Evolutionary conservation across 2,329 filamentous ascomycete genomes (phyloP).

Genomic region (Lachnellula hyalina): DNA sequence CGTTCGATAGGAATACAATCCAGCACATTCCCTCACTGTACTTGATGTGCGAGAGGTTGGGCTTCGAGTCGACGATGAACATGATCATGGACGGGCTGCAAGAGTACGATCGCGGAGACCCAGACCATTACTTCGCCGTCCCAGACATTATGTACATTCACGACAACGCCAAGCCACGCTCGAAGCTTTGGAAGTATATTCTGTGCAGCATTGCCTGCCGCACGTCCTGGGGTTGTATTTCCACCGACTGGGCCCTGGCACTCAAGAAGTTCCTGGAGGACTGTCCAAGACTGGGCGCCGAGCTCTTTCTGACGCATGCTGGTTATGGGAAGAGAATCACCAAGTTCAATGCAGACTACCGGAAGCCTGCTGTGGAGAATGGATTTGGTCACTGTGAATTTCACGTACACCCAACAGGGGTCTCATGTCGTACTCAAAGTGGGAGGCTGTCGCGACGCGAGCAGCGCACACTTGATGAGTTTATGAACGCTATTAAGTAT

Average conservation of each 20-base stretch:
- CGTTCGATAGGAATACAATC: not conserved
- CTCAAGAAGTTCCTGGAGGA: not conserved
- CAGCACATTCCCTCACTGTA: not conserved
- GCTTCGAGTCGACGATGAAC: not conserved
- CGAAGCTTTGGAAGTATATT: not conserved
- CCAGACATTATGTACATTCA: not conserved
- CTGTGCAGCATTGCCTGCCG: not conserved
- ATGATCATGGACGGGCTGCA: not conserved
- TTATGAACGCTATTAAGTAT: too few relatives aligned
- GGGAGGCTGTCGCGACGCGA: too few relatives aligned
- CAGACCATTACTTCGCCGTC: not conserved
- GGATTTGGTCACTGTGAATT: not conserved
- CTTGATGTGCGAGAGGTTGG: not conserved
- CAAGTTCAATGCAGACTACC: not conserved
- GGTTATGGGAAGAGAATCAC: not conserved
- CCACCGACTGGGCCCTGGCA: not conserved
- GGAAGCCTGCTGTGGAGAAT: not conserved
- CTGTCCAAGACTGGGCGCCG: not conserved
- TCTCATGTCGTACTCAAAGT: not conserved
- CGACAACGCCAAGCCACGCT: not conserved
- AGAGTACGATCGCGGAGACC: not conserved
- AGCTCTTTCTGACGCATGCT: not conserved
- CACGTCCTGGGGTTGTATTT: not conserved
- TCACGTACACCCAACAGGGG: not conserved
- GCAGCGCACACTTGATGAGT: too few relatives aligned